A percentile compares a stretch with the other conserved stretches of the same genome.
Evolutionary conservation across 148 eudicot genomes (phyloP).

Genomic region (Suaeda aralocaspica): DNA sequence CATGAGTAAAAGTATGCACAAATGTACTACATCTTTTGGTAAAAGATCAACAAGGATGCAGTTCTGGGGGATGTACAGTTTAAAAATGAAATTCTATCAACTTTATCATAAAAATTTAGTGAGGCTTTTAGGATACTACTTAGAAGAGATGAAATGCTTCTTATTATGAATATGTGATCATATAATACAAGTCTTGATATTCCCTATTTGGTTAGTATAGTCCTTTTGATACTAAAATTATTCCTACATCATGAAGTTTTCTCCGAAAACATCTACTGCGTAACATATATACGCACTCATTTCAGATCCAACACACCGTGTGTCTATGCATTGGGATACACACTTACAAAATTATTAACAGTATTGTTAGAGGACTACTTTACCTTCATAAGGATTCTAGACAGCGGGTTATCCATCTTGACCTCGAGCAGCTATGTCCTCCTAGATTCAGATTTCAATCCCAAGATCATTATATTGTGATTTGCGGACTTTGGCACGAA

Average conservation of each 20-base stretch:
- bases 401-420: conserved; percentile 35
- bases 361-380: conserved; percentile 38
- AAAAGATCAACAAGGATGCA: too few species aligned
- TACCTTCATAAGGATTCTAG: too few species aligned
- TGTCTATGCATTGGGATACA: conserved; percentile 26
- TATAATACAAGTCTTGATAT: conserved; percentile 26
- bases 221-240: neutral
- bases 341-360: conserved; percentile 37
- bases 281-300: neutral
- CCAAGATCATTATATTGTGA: too few species aligned
- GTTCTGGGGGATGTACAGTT: too few species aligned
- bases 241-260: conserved; percentile 5
- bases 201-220: conserved; percentile 21
- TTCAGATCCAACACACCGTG: conserved; percentile 27
- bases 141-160: conserved; percentile 34
- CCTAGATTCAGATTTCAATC: conserved; percentile 32
- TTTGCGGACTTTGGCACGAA: conserved; percentile 48
- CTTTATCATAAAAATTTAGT: conserved; percentile 30
- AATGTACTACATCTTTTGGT: too few species aligned
- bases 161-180: conserved; percentile 25
- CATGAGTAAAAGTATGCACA: too few species aligned
- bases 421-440: conserved; percentile 41
- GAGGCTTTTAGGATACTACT: conserved; percentile 29
- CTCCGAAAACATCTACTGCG: conserved; percentile 4
- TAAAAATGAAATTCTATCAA: conserved; percentile 27